These are phyloP conservation scores for Neoboletus subvelutipes DNA, from an alignment of 768 basidiomycete species.

Conservation along the genomic window DNA sequence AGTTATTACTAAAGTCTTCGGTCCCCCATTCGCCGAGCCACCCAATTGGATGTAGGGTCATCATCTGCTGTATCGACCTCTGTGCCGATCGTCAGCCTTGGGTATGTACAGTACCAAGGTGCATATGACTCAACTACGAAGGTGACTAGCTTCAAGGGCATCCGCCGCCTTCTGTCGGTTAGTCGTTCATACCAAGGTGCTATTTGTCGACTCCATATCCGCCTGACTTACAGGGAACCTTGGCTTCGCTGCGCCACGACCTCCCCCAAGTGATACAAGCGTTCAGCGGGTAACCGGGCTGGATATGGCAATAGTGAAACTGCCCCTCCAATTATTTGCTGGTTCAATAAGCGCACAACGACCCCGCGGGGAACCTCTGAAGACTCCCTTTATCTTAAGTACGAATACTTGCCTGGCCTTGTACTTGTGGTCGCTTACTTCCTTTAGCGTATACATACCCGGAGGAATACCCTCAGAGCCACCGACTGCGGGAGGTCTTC, in stretches of 20 bases:
- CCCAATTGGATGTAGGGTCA: neutral
- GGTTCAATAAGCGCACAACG: neutral
- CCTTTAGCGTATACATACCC: neutral
- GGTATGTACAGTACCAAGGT: neutral
- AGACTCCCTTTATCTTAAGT: conserved; percentile 36
- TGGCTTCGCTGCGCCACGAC: conserved; percentile 5
- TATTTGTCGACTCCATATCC: neutral
- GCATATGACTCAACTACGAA: too few relatives aligned
- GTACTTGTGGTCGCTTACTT: neutral
- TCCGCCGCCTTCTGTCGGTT: too few relatives aligned
- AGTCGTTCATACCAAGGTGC: neutral
- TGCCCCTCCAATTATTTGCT: conserved; percentile 5
- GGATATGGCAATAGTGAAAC: conserved; percentile 12
- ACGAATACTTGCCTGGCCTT: neutral
- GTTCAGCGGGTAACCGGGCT: conserved; percentile 19
- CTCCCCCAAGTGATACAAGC: conserved; percentile 5
- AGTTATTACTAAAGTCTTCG: too few relatives aligned
- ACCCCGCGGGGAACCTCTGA: conserved; percentile 17
- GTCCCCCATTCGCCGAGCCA: neutral
- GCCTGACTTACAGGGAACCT: conserved; percentile 9
- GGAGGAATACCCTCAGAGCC: conserved; percentile 1
- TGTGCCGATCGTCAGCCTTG: neutral
- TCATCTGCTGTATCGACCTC: neutral
- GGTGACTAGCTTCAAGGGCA: too few relatives aligned
- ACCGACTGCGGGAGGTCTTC: conserved; percentile 20